Conservation (phyloP, 1,139 yeast species). For the Oligophagozyma castellii region DNA sequence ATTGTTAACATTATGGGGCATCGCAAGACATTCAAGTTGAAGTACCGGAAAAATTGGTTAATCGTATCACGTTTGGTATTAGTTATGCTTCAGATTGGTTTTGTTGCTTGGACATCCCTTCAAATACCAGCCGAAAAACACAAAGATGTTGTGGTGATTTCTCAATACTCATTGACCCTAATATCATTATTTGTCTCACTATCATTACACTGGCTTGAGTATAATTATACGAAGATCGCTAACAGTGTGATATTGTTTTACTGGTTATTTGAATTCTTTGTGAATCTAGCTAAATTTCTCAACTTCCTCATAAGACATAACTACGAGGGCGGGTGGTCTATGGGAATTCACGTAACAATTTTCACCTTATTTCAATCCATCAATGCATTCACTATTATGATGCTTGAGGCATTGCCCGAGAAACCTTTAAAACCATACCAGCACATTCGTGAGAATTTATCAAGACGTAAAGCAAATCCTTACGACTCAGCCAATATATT, state of each 20-base stretch:
- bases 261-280: conserved; percentile 50
- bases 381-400: conserved; percentile 37
- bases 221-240: conserved; percentile 49
- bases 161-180: conserved; percentile 18
- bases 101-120: conserved; percentile 17
- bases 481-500: conserved; percentile 74
- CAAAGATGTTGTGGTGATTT: conserved; percentile 18
- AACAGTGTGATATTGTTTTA: conserved; percentile 57
- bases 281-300: conserved; percentile 32
- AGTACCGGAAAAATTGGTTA: conserved; percentile 29
- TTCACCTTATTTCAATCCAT: conserved; percentile 36
- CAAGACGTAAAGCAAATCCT: conserved; percentile 36
- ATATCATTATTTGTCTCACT: conserved; percentile 34
- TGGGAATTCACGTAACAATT: conserved; percentile 27
- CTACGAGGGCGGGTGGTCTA: conserved; percentile 20
- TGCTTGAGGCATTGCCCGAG: conserved; percentile 41
- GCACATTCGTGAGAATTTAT: conserved; percentile 28
- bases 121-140: conserved; percentile 7
- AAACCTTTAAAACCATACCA: conserved; percentile 29
- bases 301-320: conserved; percentile 38
- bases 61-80: conserved; percentile 24
- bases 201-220: conserved; percentile 58
- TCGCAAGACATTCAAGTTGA: conserved; percentile 22
- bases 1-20: conserved; percentile 6
- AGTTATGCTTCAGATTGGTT: conserved; percentile 20